Conservation (phyloP, 768 basidiomycete species). For the Mycena indigotica region DNA sequence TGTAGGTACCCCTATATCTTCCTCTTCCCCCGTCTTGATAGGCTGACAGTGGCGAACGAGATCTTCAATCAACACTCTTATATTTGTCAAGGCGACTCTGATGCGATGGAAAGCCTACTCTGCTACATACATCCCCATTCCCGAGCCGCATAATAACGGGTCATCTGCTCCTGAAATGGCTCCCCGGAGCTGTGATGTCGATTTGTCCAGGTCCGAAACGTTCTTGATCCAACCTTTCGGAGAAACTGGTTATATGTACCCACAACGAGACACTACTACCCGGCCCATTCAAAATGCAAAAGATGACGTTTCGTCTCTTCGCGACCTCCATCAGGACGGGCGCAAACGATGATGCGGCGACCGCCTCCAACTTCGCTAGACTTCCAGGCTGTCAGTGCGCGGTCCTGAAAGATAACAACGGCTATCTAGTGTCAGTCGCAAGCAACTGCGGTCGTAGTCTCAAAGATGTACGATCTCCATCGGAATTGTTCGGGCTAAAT, state of each 20-base stretch:
- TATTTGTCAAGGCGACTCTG: not conserved
- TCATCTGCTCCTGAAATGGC: not conserved
- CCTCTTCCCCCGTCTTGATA: not conserved
- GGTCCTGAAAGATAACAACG: not conserved
- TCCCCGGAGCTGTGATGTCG: not conserved
- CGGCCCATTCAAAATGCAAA: not conserved
- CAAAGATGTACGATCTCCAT: not conserved
- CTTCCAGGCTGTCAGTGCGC: not conserved
- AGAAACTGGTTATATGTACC: not conserved
- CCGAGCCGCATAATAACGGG: not conserved
- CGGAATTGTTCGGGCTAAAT: not conserved
- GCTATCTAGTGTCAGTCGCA: too few species aligned
- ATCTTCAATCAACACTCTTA: not conserved
- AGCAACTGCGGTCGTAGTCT: not conserved
- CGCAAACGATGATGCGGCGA: not conserved
- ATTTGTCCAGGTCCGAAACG: not conserved
- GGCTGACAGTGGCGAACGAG: not conserved
- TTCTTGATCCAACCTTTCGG: not conserved
- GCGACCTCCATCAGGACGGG: not conserved
- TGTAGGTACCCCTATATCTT: not conserved
- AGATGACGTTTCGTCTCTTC: not conserved
- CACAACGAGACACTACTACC: too few species aligned
- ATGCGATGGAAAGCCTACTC: not conserved
- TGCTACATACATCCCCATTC: not conserved
- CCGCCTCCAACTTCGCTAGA: not conserved